Percentiles rank a stretch among this genome's conserved stretches.
These are phyloP conservation scores for Dactylorhiza incarnata DNA, from an alignment of 106 monocot species.

Conservation along the genomic window DNA sequence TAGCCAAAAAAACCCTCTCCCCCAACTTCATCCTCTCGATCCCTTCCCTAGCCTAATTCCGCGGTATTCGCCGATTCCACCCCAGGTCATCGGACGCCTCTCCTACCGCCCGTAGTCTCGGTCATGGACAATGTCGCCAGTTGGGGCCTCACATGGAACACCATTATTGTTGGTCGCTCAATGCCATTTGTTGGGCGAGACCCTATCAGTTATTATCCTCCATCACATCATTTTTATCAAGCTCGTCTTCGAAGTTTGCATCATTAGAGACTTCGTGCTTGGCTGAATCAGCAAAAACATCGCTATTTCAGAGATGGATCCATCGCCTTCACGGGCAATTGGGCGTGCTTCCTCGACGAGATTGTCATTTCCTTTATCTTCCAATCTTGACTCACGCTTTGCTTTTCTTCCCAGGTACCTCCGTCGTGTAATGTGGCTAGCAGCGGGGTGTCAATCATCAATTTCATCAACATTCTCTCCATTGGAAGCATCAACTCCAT, in stretches of 20 bases:
- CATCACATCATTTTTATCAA: conserved; percentile 9
- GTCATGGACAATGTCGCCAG: no score
- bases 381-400: conserved; percentile 33
- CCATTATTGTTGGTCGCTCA: conserved; percentile 5
- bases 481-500: conserved; percentile 64
- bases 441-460: conserved; percentile 87
- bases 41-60: no score
- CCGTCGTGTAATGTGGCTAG: conserved; percentile 76
- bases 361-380: conserved; percentile 12
- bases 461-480: conserved; percentile 51
- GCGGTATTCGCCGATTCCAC: no score
- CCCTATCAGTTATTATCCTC: not conserved
- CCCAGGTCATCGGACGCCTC: no score
- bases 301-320: conserved; percentile 16
- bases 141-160: not conserved
- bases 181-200: conserved; percentile 16
- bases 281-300: conserved; percentile 4
- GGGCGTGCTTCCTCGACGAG: not conserved
- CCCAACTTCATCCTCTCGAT: no score
- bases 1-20: no score
- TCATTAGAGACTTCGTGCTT: not conserved
- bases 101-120: no score
- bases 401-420: conserved; percentile 72
- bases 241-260: conserved; percentile 7
- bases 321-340: conserved; percentile 8